Base-by-base conservation (phyloP, 495 filamentous ascomycete species). In the Aspergillus mulundensis region DNA sequence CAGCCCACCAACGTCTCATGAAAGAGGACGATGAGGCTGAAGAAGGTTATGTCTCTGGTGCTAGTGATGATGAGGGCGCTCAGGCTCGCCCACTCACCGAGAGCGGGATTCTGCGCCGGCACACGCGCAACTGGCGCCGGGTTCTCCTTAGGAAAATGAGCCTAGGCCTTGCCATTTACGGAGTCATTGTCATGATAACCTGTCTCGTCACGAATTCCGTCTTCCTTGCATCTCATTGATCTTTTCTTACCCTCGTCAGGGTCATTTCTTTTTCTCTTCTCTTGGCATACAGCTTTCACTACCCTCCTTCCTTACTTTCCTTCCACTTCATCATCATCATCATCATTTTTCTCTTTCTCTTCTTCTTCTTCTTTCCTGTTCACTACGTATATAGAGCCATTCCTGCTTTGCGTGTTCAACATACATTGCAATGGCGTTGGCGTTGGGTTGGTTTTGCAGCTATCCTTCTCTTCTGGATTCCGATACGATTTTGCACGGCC, bases 201-300 rank as follows among this genome's bases (percentile, higher is more conserved):
- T 97, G 93, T 66, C 71, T 98, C 62, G 72, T 80, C 34, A 91
- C 91, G 65, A 96, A 97, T 66, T 85, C 85, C 10, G 82, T 92
- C 61, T 89, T 90, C 46, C 72, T 83, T 53, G 79, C 79, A 25
- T 40, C 48, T 24, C 28, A 25, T 16, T 50, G 20, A 28, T 46
- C 21, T 28, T 34, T 28, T 36, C n/a, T 28, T 16, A 19, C 28
- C 15, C n/a, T 49, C 32, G n/a, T 20, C 32, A 2, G 32, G n/a
- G 16, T 42, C 41, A 23, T 23, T 44, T 24, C 16, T 24, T 12
- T 24, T 24, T 3, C n/a, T 7, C n/a, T 5, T 14, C 8, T 23
- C 18, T 44, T 19, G 42, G 0, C 34, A 50, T n/a, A 34, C 18
- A 2, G 5, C 34, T 36, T 36, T 43, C n/a, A 36, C 20, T 34